Base-by-base conservation (phyloP, 345 rosid genomes). In the Lepidium africanum region DNA sequence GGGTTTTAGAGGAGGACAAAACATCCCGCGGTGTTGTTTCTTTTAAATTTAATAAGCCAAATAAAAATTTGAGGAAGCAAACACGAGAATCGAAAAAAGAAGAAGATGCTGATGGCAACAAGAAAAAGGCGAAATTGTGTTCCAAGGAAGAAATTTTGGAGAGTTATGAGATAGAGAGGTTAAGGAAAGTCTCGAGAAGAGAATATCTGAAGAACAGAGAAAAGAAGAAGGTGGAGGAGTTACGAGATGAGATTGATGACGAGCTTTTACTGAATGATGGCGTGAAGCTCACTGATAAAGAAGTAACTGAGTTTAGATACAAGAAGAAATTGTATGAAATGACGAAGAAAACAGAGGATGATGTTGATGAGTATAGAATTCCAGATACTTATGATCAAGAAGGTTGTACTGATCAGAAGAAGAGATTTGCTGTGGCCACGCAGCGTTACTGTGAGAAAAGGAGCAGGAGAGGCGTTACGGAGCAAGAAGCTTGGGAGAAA, bases 401-500 rank as follows among this genome's bases (percentile, higher is more conserved):
- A 15, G 69, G 73, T 5, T 15, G 6, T 43, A 33, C 59, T 61
- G 69, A 74, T 43, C 78, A 74, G 78, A 74, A 21, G 64, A 68
- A 62, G 64, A 74, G 74, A 14, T 74, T 74, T 61, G 43, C 0
- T 54, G 78, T 45, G 3, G 69, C 69, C 0, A 10, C 7, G 40
- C 43, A 45, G 47, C 58, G 42, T 3, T 37, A 38, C 25, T 14
- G 12, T 5, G 78, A 67, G 62, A 10, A 10, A 5, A 32, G 23
- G 1, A 65, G 32, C 1, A 42, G 3, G 59, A 64, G 65, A 47
- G 27, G 45, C 4, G 10, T 32, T 39, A 59, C 60, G 0, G 72
- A 58, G 49, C 67, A 73, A 59, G 48, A 67, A 67, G 71, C 77
- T 58, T 73, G 77, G 73, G 63, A 74, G 41, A 63, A 74, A 8